Percentiles rank a stretch among this genome's conserved stretches.
These are phyloP conservation scores for Venturia oleaginea DNA, from an alignment of 2,329 filamentous ascomycete species.

Conservation along the genomic window DNA sequence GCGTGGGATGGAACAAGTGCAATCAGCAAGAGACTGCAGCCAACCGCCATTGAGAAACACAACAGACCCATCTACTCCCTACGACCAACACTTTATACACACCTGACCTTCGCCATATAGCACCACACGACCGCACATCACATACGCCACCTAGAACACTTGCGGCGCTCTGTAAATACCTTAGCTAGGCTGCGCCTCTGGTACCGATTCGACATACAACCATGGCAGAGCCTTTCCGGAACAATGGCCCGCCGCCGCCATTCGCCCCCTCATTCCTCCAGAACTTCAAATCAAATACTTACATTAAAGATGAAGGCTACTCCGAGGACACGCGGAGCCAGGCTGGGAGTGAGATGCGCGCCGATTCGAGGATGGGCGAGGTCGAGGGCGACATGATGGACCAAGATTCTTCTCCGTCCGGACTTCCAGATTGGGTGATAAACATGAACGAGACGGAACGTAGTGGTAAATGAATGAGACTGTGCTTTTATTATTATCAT, in stretches of 20 bases:
- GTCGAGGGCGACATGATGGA: conserved; percentile 19
- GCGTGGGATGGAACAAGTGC: not conserved
- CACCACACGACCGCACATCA: not conserved
- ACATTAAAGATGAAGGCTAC: conserved; percentile 68
- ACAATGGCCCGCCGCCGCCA: conserved; percentile 1
- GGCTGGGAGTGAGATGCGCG: conserved; percentile 33
- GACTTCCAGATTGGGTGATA: conserved; percentile 47
- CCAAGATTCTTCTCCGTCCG: conserved; percentile 23
- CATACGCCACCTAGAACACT: not conserved
- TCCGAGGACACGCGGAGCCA: conserved; percentile 60
- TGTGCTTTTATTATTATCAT: not conserved
- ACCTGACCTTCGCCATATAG: not conserved
- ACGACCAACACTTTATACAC: not conserved
- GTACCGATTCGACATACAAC: not conserved
- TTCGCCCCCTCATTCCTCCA: conserved; percentile 8
- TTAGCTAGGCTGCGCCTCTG: not conserved
- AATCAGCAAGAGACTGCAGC: not conserved
- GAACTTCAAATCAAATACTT: conserved; percentile 7
- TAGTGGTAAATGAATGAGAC: conserved; percentile 38
- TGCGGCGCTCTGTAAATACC: not conserved
- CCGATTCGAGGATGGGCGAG: conserved; percentile 22
- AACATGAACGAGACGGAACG: conserved; percentile 45
- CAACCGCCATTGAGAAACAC: not conserved
- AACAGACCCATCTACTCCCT: not conserved
- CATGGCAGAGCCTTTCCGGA: conserved; percentile 8